Percentiles rank a stretch among this genome's conserved stretches.
These are phyloP conservation scores for Paecilomyces sp. DNA, from an alignment of 2,329 filamentous ascomycete genomes.

Conservation along the genomic window DNA sequence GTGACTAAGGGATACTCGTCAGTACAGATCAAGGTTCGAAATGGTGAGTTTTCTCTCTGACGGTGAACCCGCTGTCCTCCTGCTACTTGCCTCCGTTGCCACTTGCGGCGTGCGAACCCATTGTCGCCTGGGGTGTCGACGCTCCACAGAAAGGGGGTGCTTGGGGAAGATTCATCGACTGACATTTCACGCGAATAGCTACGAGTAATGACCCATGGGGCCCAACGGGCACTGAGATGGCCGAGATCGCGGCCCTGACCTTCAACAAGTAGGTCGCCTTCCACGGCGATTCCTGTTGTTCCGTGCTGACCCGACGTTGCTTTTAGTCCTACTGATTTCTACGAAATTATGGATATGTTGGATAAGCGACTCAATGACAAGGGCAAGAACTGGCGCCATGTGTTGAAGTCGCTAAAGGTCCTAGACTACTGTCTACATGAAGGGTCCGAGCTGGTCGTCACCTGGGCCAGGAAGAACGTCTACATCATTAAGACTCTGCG, in stretches of 20 bases:
- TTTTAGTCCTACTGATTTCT: constrained; percentile 84
- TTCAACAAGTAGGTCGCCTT: constrained; percentile 75
- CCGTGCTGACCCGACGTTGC: constrained; percentile 3
- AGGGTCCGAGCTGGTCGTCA: constrained; percentile 91
- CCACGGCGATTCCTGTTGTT: neutral
- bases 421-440: constrained; percentile 97
- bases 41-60: constrained; percentile 57
- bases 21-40: constrained; percentile 95
- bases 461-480: constrained; percentile 95
- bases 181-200: constrained; percentile 47
- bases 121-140: constrained; percentile 13
- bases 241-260: constrained; percentile 94
- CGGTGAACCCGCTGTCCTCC: neutral
- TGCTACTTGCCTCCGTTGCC: neutral
- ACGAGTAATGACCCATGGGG: constrained; percentile 99
- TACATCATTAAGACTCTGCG: constrained; percentile 98
- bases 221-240: constrained; percentile 95
- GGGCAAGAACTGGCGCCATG: constrained; percentile 98
- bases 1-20: constrained; percentile 97
- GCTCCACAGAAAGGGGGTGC: neutral
- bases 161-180: neutral
- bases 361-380: constrained; percentile 98
- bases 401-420: constrained; percentile 94
- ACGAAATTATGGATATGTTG: constrained; percentile 99
- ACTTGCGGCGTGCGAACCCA: constrained; percentile 1